Evolutionary conservation across 2,329 filamentous ascomycete genomes (phyloP), one percentile per base, ranked within the genome.

Genomic region (Phyllosticta citrichinensis): DNA sequence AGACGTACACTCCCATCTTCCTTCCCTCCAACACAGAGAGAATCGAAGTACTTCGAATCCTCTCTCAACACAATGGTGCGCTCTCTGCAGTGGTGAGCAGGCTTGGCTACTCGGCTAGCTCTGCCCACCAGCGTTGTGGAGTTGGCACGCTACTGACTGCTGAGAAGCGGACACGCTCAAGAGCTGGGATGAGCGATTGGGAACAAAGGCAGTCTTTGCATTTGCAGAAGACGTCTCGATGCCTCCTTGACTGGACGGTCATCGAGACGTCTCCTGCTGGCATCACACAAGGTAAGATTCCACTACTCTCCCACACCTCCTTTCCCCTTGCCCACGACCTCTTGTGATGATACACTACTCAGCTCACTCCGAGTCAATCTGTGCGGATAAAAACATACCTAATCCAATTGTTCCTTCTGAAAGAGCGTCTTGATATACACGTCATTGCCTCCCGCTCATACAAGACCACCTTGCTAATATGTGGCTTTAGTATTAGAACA

Each of bases 381-480:
- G 52, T 61, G 59, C 54, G 59, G 59, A 61, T 52, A 61, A 57
- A 35, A 12, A 40, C 22, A 22, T 14, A 22, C 58, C 35, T 61
- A 61, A 61, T 61, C 54, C 59, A 61, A 61, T 61, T 61, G 59
- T 61, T 61, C 59, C 59, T 61, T 61, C 59, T 61, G 59, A 61
- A 12, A 52, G 50, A 24, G 19, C 17, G 40, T n/a, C 40, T n/a
- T 47, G 40, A 47, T n/a, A n/a, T n/a, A 47, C 12, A n/a, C 17
- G 14, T 47, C 17, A 47, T 47, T 47, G 40, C 40, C n/a, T n/a
- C 40, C 17, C 3, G 40, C 40, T n/a, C n/a, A 47, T 8, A 19
- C 40, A 47, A n/a, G 40, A 47, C n/a, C 40, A 47, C 40, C 14
- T 47, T 47, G 40, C 40, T 47, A 47, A 47, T 47, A 47, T 47